Base-by-base conservation (phyloP, 2,329 filamentous ascomycete species). In the Diplodia intermedia region DNA sequence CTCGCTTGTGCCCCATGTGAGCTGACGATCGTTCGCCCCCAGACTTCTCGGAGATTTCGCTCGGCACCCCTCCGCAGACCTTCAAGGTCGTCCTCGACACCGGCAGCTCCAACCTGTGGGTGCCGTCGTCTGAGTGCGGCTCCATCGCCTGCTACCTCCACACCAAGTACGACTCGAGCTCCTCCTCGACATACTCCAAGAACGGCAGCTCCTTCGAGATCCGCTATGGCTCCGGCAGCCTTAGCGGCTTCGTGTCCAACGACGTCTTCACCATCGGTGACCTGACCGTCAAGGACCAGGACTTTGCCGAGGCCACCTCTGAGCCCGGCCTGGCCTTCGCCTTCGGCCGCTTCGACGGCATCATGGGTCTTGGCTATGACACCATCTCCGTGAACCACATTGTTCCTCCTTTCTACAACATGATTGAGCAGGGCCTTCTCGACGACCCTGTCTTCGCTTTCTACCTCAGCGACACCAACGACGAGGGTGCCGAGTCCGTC, bases 81-180 rank as follows among this genome's bases (percentile, higher is more conserved):
- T 99, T 99, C 89, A 99, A 99, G 88, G 96, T 99, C 73, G 91
- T 99, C 72, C 90, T 99, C 72, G 95, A 99, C 81, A 99, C 95
- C 33, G 95, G 95, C 76, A 97, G 93, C 86, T 98, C 95, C 80
- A 99, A 99, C 86, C 88, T 99, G 71, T 99, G 96, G 96, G 94
- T 99, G 69, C 96, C 96, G 49, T 97, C 94, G 29, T 85, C 88
- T 68, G 86, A 93, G 78, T 99, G 96, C 82, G 90, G 88, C 78
- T 97, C 94, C 78, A 99, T 99, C 78, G 96, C 95, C 72, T 99
- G 95, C 88, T 99, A 94, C 83, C 89, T 99, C 69, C 95, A 99
- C 86, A 89, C 83, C 82, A 99, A 96, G 85, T 99, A 98, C 84
- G 93, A 98, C 82, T 95, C 93, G 69, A 91, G 90, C 47, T 84